Conservation (phyloP, 169 alveolate species). For the Plasmodium chabaudi region DNA sequence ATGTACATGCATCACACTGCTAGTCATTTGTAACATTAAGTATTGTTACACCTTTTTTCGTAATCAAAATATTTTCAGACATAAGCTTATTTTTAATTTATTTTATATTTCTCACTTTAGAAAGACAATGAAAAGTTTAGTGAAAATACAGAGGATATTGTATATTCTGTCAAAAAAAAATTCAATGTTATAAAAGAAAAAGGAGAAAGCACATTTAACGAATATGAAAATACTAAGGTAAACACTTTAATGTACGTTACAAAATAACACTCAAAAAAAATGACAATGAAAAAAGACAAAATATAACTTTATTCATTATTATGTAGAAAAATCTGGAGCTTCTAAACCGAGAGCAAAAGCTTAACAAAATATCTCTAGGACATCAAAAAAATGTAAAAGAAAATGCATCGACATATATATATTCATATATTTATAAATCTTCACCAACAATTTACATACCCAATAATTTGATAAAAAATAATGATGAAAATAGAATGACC, state of each 20-base stretch:
- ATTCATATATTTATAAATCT: not conserved
- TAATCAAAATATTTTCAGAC: too few species aligned
- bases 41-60: too few species aligned
- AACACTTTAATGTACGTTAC: not conserved
- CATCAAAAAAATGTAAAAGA: conserved; percentile 65
- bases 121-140: conserved; percentile 72
- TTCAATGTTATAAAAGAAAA: conserved; percentile 61
- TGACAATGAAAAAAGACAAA: not conserved
- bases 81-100: not conserved
- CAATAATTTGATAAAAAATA: not conserved
- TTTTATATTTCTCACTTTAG: conserved; percentile 9
- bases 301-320: not conserved
- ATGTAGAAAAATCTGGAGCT: conserved; percentile 47
- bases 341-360: conserved; percentile 49
- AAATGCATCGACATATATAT: not conserved
- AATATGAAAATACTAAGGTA: conserved; percentile 60
- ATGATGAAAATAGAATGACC: not conserved
- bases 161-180: conserved; percentile 63
- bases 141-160: conserved; percentile 67
- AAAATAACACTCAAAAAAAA: not conserved
- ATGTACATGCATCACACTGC: too few species aligned
- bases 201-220: conserved; percentile 35
- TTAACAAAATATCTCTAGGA: conserved; percentile 47
- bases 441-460: too few species aligned
- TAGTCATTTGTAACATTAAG: too few species aligned